Evolutionary conservation across 2,329 filamentous ascomycete species (phyloP).

Genomic region (Pseudogymnoascus sp.): DNA sequence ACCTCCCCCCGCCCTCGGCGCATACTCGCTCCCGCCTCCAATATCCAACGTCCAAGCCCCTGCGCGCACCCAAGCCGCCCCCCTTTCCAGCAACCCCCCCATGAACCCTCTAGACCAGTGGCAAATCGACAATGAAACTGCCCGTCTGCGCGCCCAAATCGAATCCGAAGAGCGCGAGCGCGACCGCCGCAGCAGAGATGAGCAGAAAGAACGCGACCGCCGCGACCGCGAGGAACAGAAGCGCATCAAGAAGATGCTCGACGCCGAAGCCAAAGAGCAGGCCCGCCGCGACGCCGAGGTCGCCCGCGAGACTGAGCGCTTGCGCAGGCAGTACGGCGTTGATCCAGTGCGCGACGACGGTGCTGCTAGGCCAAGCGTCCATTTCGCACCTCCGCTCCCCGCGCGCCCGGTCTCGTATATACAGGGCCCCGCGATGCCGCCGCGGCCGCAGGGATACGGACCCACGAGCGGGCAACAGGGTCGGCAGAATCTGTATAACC

Average conservation of each 20-base stretch:
- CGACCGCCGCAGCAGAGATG: constrained; percentile 47
- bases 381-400: constrained; percentile 14
- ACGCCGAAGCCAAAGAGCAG: constrained; percentile 57
- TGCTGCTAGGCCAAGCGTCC: constrained; percentile 10
- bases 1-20: neutral
- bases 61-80: constrained; percentile 15
- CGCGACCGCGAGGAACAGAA: constrained; percentile 49
- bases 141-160: constrained; percentile 54
- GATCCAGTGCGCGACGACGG: constrained; percentile 4
- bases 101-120: constrained; percentile 24
- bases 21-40: constrained; percentile 19
- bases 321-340: constrained; percentile 59
- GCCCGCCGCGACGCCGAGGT: constrained; percentile 51
- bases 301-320: constrained; percentile 74
- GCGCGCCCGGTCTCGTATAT: constrained; percentile 11
- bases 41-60: constrained; percentile 17
- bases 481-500: neutral
- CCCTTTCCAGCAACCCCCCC: constrained; percentile 26
- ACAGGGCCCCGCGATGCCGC: neutral
- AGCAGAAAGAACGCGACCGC: constrained; percentile 47
- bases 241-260: constrained; percentile 57
- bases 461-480: neutral
- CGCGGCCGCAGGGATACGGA: neutral
- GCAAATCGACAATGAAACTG: constrained; percentile 68
- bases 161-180: constrained; percentile 38